These are phyloP conservation scores for Phaeotremella fagi DNA, from an alignment of 768 basidiomycete genomes.

Conservation along the genomic window DNA sequence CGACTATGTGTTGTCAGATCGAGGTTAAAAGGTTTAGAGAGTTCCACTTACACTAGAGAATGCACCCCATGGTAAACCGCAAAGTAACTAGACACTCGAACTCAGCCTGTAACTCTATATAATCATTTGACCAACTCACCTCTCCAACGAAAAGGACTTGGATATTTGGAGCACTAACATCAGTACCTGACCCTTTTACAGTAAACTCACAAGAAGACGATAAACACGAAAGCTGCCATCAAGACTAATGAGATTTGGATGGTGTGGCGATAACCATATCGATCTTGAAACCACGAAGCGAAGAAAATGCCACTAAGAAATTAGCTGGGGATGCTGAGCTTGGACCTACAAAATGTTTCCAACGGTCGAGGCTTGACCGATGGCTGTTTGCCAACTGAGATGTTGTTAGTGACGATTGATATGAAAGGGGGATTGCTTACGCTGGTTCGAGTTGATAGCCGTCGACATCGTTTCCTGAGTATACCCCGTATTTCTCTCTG, in stretches of 20 bases:
- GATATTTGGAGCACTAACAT: slow-evolving; percentile 7
- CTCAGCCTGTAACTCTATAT: background rate
- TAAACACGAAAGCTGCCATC: slow-evolving; percentile 29
- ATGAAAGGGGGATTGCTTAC: no score
- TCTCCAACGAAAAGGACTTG: background rate
- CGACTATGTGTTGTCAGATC: background rate
- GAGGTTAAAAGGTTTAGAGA: background rate
- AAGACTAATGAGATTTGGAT: slow-evolving; percentile 26
- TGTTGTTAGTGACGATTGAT: no score
- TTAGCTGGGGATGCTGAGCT: no score
- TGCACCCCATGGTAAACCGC: background rate
- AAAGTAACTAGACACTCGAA: background rate
- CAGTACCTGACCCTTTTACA: no score
- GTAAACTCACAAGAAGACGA: slow-evolving; percentile 22
- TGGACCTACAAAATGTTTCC: slow-evolving; percentile 8
- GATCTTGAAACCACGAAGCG: slow-evolving; percentile 17
- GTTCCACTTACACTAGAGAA: slow-evolving; percentile 2
- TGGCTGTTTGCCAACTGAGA: background rate
- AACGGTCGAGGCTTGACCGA: background rate
- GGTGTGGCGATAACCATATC: slow-evolving; percentile 27
- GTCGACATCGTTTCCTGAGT: no score
- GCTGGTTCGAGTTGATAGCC: no score
- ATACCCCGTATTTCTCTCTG: no score
- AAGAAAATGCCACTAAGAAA: slow-evolving; percentile 15
- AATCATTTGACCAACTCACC: background rate